Evolutionary conservation across 176 grass and related monocot genomes (phyloP), one percentile per base, ranked within the genome.

Genomic region (Poa annua): DNA sequence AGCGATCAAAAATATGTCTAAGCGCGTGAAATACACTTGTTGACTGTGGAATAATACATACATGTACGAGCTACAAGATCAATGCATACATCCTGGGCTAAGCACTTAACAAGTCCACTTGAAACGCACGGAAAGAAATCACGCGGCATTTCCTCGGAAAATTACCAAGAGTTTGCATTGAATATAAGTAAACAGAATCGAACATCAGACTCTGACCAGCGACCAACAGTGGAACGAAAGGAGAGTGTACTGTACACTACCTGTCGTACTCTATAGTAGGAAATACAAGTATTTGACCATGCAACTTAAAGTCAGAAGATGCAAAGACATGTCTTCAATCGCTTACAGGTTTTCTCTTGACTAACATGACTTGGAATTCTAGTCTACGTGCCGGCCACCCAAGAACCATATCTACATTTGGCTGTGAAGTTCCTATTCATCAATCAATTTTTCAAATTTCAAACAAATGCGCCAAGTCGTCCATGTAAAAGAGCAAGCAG

Each of bases 401-500:
- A 11, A 25, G 34, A 1, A 1, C 7, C 3, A 57, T 7, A 63
- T 8, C 15, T 24, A 4, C 4, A 51, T 77, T 60, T 70, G 39
- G 3, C 8, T 53, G 65, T 36, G 52, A 78, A 83, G 17, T 83
- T 63, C 75, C 29, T 42, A 32, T 41, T 49, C 20, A 2, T 70
- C 14, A 11, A 80, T 48, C 12, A 19, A 3, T 69, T 77, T 78
- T 51, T 51, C 50, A 52, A 52, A 52, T 15, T 52, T 52, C 50
- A 52, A 52, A 52, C 64, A 25, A 8, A 8, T 29, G 64, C 63
- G 72, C 80, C 80, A 70, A 77, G 73, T 72, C 42, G 64, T 14
- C 59, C 38, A 50, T 82, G 59, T 80, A 80, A 67, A 84, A 47
- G 59, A 83, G 51, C 69, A 67, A 55, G 60, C 81, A 84, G 56